These are phyloP conservation scores for Macrolepiota dolichaula DNA, from an alignment of 768 basidiomycete species.

Conservation along the genomic window DNA sequence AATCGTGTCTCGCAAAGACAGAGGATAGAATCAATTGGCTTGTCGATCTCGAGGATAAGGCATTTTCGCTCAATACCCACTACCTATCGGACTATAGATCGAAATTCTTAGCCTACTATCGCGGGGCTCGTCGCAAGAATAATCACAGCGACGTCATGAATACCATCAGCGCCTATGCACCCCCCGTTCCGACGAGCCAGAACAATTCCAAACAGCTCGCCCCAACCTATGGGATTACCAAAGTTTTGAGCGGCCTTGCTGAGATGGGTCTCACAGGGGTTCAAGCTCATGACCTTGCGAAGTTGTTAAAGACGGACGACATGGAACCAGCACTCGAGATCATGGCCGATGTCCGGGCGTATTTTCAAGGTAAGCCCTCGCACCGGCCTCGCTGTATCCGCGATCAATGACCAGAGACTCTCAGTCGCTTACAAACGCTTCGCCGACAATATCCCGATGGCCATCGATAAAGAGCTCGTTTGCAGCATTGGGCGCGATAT, in stretches of 20 bases:
- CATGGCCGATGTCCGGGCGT: slow-evolving; percentile 71
- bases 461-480: slow-evolving; percentile 55
- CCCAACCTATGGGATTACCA: slow-evolving; percentile 22
- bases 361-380: slow-evolving; percentile 60
- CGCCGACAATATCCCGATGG: slow-evolving; percentile 51
- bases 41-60: slow-evolving; percentile 41
- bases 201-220: background rate
- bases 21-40: slow-evolving; percentile 45
- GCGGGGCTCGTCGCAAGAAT: slow-evolving; percentile 31
- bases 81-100: slow-evolving; percentile 43
- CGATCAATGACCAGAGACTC: background rate
- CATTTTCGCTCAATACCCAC: slow-evolving; percentile 50
- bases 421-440: slow-evolving; percentile 61
- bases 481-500: slow-evolving; percentile 47
- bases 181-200: slow-evolving; percentile 1
- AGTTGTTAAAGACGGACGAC: slow-evolving; percentile 46
- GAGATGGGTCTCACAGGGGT: slow-evolving; percentile 37
- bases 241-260: slow-evolving; percentile 29
- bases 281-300: slow-evolving; percentile 41
- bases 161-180: slow-evolving; percentile 19
- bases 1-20: slow-evolving; percentile 35
- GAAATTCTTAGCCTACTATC: slow-evolving; percentile 46
- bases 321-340: slow-evolving; percentile 57
- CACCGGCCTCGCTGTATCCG: background rate
- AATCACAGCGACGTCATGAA: slow-evolving; percentile 21